phyloP scores from a whole-genome alignment of 106 monocot genomes.

The Allium cepa region DNA sequence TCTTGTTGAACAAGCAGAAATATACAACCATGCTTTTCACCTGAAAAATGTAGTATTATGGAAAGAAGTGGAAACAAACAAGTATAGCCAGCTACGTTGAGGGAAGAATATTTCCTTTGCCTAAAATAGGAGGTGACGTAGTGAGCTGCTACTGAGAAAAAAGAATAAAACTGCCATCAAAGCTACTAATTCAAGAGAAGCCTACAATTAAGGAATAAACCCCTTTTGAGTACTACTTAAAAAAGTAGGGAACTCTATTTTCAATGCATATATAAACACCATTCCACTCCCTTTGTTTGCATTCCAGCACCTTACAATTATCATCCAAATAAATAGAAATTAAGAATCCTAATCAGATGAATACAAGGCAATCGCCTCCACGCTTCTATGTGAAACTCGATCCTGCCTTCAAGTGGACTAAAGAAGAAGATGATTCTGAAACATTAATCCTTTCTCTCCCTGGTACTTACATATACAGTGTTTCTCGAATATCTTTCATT shows the following conservation, averaged over 20 bases:
- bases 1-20: too few species aligned
- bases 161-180: too few species aligned
- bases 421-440: conserved; percentile 6
- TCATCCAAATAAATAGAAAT: neutral
- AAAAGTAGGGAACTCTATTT: neutral
- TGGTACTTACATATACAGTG: neutral
- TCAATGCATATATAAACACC: neutral
- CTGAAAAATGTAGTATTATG: too few species aligned
- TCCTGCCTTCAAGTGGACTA: neutral
- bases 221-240: neutral
- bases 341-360: neutral
- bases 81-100: too few species aligned
- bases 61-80: too few species aligned
- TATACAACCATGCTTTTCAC: too few species aligned
- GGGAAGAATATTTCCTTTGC: too few species aligned
- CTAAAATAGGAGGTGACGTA: too few species aligned
- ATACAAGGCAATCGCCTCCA: neutral
- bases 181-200: too few species aligned
- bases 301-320: neutral
- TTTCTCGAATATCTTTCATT: neutral
- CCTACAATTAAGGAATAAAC: too few species aligned
- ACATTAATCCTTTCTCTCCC: conserved; percentile 1
- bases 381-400: neutral
- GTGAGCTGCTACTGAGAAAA: too few species aligned
- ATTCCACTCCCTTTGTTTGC: too few species aligned